Percentiles rank a stretch among this genome's conserved stretches.
phyloP scores from a whole-genome alignment of 2,329 filamentous ascomycete species.

The Lachnellula suecica region DNA sequence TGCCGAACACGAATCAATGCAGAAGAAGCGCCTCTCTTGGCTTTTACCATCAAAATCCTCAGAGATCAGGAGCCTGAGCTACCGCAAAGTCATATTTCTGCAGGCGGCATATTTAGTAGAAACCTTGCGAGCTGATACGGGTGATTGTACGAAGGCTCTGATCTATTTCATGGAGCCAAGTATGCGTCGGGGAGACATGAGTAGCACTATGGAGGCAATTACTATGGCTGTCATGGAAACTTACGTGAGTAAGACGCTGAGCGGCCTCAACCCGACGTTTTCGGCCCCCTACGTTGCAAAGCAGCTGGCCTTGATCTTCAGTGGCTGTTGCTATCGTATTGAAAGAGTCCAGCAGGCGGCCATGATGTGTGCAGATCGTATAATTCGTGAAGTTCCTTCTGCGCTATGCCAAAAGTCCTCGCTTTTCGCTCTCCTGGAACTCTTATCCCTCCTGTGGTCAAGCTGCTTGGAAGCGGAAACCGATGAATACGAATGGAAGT shows the following conservation, averaged over 20 bases:
- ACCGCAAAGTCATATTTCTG: constrained; percentile 88
- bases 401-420: constrained; percentile 87
- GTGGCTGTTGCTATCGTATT: constrained; percentile 90
- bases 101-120: constrained; percentile 90
- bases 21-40: constrained; percentile 75
- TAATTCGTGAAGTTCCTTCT: constrained; percentile 82
- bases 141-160: constrained; percentile 86
- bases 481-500: constrained; percentile 86
- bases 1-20: constrained; percentile 71
- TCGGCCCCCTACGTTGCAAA: constrained; percentile 89
- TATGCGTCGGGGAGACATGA: constrained; percentile 64
- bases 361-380: constrained; percentile 77
- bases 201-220: constrained; percentile 63
- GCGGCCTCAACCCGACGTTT: constrained; percentile 71
- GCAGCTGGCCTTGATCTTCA: constrained; percentile 83
- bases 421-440: constrained; percentile 87
- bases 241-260: constrained; percentile 75
- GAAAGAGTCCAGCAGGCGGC: constrained; percentile 88
- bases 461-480: constrained; percentile 93
- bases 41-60: constrained; percentile 74
- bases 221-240: constrained; percentile 70
- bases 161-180: constrained; percentile 95
- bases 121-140: constrained; percentile 78
- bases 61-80: constrained; percentile 80
- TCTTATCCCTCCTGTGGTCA: constrained; percentile 91